Conservation (phyloP, 345 rosid genomes). For the Ricinus communis region DNA sequence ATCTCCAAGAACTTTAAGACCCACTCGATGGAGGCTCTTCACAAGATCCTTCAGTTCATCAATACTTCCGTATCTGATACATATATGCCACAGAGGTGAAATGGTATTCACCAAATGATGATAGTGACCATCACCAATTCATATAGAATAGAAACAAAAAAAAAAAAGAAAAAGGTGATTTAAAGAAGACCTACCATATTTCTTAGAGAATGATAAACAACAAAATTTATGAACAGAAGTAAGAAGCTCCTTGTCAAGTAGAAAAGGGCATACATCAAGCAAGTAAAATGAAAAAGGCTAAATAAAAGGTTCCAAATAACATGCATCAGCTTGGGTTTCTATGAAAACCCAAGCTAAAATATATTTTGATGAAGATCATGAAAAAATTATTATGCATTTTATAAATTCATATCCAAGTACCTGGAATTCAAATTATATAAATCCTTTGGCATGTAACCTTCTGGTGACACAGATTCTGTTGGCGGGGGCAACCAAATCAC, state of each 20-base stretch:
- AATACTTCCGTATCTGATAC: slow-evolving; percentile 73
- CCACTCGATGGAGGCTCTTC: slow-evolving; percentile 60
- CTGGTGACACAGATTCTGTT: slow-evolving; percentile 95
- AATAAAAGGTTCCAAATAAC: neutral
- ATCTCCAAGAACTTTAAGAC: slow-evolving; percentile 88
- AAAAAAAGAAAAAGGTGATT: neutral
- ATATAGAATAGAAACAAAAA: neutral
- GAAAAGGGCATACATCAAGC: neutral
- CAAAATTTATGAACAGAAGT: neutral
- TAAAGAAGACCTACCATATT: neutral
- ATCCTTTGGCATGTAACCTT: slow-evolving; percentile 98
- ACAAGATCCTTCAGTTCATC: slow-evolving; percentile 81
- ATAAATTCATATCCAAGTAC: slow-evolving; percentile 34
- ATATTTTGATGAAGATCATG: neutral
- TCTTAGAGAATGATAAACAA: neutral
- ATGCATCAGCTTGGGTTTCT: slow-evolving; percentile 2
- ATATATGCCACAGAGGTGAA: slow-evolving; percentile 13
- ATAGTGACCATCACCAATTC: neutral
- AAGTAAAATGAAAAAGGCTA: neutral
- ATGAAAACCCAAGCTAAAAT: slow-evolving; percentile 10
- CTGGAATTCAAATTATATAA: slow-evolving; percentile 87
- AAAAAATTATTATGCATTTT: neutral
- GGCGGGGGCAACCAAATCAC: slow-evolving; percentile 96
- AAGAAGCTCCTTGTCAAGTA: neutral
- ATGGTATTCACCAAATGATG: slow-evolving; percentile 8